Percentiles rank a stretch among this genome's conserved stretches.
phyloP scores from a whole-genome alignment of 805 yeast genomes.

The Candida parachauliodes region DNA sequence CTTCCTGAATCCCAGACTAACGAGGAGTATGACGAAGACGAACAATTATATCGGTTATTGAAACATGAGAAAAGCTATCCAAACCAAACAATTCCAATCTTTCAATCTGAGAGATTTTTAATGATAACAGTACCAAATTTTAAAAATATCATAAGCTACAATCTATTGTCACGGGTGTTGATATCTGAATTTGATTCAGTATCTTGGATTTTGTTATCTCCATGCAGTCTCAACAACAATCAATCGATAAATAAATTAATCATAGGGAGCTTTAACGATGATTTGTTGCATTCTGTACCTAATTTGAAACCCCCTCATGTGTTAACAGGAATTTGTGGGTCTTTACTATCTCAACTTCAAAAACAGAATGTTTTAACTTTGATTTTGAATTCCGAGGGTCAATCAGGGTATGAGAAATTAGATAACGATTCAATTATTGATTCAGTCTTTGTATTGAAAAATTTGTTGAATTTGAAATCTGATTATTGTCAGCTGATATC shows the following conservation, averaged over 20 bases:
- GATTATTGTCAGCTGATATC: conserved; percentile 16
- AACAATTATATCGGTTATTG: conserved; percentile 44
- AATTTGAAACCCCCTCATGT: conserved; percentile 57
- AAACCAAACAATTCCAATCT: conserved; percentile 20
- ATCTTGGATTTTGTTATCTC: conserved; percentile 32
- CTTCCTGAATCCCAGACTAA: conserved; percentile 8
- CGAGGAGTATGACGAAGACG: conserved; percentile 29
- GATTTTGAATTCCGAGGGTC: conserved; percentile 58
- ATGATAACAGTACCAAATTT: conserved; percentile 32
- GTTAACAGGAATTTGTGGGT: conserved; percentile 56
- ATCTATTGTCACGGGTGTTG: conserved; percentile 23
- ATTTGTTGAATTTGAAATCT: conserved; percentile 8
- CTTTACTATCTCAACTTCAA: conserved; percentile 27
- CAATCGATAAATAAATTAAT: conserved; percentile 23
- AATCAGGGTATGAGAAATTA: conserved; percentile 55
- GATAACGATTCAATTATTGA: conserved; percentile 42
- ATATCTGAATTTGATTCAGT: conserved; percentile 8
- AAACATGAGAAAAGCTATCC: conserved; percentile 21
- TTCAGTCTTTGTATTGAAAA: conserved; percentile 16
- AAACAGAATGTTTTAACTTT: conserved; percentile 15
- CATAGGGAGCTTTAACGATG: neutral
- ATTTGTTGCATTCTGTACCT: conserved; percentile 15
- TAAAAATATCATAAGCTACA: conserved; percentile 32
- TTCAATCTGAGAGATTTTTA: conserved; percentile 10
- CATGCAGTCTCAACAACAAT: conserved; percentile 32